Evolutionary conservation across 1,284 basidiomycete genomes (phyloP).

Genomic region (Phlebopus sp.): DNA sequence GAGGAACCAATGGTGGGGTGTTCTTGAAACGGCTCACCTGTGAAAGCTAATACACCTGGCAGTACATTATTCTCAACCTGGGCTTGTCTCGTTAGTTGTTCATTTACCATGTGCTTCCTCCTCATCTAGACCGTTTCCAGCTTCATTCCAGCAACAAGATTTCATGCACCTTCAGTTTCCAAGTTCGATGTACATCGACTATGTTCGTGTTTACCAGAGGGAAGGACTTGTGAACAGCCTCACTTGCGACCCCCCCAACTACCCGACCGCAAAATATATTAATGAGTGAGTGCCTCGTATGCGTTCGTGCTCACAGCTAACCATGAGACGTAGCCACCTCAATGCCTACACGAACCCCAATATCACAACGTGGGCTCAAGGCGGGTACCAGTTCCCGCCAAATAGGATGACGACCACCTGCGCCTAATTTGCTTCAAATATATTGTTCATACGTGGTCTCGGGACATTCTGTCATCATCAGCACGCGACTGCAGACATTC

Average conservation of each 20-base stretch:
- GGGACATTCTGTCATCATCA: constrained; percentile 15
- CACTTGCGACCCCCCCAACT: constrained; percentile 60
- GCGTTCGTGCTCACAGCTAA: constrained; percentile 1
- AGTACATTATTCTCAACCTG: constrained; percentile 76
- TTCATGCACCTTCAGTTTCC: constrained; percentile 68
- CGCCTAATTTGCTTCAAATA: constrained; percentile 17
- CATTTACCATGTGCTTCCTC: background rate
- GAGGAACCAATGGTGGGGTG: constrained; percentile 66
- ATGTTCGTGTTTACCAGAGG: constrained; percentile 76
- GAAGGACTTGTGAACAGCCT: constrained; percentile 53
- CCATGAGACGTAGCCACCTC: constrained; percentile 47
- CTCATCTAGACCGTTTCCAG: constrained; percentile 23
- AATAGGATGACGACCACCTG: constrained; percentile 62
- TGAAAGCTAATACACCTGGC: constrained; percentile 8
- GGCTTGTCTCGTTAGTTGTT: constrained; percentile 57
- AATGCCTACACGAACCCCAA: constrained; percentile 70
- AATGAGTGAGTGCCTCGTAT: constrained; percentile 37
- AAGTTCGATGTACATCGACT: constrained; percentile 69
- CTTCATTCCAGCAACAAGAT: constrained; percentile 67
- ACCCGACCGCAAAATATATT: constrained; percentile 64
- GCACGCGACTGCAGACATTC: constrained; percentile 1
- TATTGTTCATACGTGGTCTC: constrained; percentile 8
- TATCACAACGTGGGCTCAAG: constrained; percentile 70
- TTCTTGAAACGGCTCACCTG: constrained; percentile 2
- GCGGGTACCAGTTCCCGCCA: constrained; percentile 65